Conservation (phyloP, 768 basidiomycete species). For the Suillus cothurnatus region DNA sequence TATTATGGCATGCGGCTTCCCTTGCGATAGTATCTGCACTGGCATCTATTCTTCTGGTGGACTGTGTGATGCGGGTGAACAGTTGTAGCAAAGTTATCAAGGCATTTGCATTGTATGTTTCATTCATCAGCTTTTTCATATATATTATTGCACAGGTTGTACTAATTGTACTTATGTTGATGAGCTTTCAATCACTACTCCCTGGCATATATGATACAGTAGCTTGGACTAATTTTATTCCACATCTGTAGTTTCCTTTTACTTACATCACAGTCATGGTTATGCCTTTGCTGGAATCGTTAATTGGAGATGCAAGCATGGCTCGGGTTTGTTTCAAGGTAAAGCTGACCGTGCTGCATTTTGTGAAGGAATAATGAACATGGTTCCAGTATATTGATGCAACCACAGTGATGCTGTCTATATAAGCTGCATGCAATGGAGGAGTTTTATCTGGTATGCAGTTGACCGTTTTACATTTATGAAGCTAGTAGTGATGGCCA, state of each 20-base stretch:
- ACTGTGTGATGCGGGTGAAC: not conserved
- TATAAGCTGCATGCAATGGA: too few relatives aligned
- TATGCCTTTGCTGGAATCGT: too few relatives aligned
- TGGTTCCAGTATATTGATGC: too few relatives aligned
- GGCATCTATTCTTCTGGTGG: not conserved
- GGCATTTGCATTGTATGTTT: not conserved
- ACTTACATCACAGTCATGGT: not conserved
- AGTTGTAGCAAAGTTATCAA: too few relatives aligned
- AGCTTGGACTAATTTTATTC: conserved; percentile 20
- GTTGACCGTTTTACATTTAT: too few relatives aligned
- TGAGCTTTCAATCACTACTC: conserved; percentile 16
- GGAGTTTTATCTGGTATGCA: too few relatives aligned
- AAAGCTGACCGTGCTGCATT: too few relatives aligned
- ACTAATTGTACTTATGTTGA: conserved; percentile 14
- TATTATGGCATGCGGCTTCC: conserved; percentile 25
- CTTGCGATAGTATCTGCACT: conserved; percentile 12
- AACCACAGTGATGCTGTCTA: too few relatives aligned
- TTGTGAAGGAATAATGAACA: too few relatives aligned
- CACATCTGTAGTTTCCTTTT: conserved; percentile 2
- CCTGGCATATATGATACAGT: conserved; percentile 15
- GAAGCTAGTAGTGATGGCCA: not conserved
- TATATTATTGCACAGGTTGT: conserved; percentile 18
- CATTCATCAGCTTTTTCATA: not conserved
- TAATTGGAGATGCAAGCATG: too few relatives aligned
- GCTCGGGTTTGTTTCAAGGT: too few relatives aligned